Evolutionary conservation across 164 flowering plant species (phyloP).

Genomic region (Akebia trifoliata): DNA sequence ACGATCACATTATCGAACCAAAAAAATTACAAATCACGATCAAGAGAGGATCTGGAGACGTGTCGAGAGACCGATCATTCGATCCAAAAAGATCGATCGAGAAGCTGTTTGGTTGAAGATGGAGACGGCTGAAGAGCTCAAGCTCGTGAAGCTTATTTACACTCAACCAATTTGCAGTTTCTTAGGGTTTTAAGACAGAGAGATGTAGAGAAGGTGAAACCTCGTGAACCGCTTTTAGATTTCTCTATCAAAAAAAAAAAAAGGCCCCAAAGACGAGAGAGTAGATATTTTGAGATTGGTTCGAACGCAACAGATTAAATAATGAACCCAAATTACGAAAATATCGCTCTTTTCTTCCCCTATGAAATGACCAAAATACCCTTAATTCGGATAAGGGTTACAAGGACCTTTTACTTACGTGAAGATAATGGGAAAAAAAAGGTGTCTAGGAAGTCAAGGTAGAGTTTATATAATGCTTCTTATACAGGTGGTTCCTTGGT

Average conservation of each 20-base stretch:
- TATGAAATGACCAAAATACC: background rate
- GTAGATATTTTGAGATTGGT: background rate
- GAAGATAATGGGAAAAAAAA: too few species aligned
- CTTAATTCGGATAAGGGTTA: background rate
- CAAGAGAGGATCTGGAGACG: conserved; percentile 5
- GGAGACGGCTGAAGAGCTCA: conserved; percentile 7
- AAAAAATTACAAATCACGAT: background rate
- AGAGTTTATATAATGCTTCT: too few species aligned
- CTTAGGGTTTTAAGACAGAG: background rate
- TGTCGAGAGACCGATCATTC: conserved; percentile 14
- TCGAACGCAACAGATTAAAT: background rate
- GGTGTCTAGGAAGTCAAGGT: too few species aligned
- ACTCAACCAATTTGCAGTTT: conserved; percentile 5
- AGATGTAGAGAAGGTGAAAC: background rate
- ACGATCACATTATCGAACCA: conserved; percentile 13
- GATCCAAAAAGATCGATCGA: conserved; percentile 13
- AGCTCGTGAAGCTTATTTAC: conserved; percentile 18
- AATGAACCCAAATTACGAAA: background rate
- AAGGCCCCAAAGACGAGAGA: background rate
- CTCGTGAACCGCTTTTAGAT: background rate
- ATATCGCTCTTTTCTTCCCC: background rate
- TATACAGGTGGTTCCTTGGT: too few species aligned
- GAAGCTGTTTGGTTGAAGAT: conserved; percentile 15
- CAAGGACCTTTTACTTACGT: background rate
- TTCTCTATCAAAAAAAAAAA: background rate